Conservation (phyloP, 2,329 filamentous ascomycete genomes). For the Teratosphaeria pseudoeucalypti region DNA sequence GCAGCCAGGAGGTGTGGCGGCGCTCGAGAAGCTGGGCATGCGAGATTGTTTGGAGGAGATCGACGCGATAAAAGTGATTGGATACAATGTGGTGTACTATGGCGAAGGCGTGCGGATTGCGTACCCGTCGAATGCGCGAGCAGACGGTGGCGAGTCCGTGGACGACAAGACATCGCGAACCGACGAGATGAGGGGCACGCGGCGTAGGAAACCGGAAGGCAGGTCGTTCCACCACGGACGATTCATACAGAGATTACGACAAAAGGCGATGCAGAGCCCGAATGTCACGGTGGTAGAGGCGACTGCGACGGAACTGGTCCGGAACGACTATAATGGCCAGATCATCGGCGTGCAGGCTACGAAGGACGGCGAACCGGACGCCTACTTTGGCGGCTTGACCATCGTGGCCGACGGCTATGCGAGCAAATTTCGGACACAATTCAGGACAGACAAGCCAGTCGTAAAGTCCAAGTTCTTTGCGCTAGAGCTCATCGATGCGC, state of each 20-base stretch:
- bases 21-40: conserved; percentile 70
- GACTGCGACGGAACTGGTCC: conserved; percentile 67
- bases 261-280: conserved; percentile 59
- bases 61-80: conserved; percentile 70
- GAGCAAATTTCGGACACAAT: conserved; percentile 79
- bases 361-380: conserved; percentile 52
- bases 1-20: conserved; percentile 79
- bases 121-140: conserved; percentile 56
- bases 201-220: conserved; percentile 53
- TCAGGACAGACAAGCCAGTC: conserved; percentile 55
- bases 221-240: conserved; percentile 86
- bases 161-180: conserved; percentile 20
- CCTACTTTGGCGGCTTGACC: conserved; percentile 79
- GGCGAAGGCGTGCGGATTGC: conserved; percentile 62
- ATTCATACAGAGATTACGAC: conserved; percentile 74
- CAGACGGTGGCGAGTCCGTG: conserved; percentile 24
- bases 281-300: conserved; percentile 91
- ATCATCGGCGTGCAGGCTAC: conserved; percentile 73
- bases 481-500: conserved; percentile 80
- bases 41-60: conserved; percentile 76
- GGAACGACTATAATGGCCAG: conserved; percentile 55
- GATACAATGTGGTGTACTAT: conserved; percentile 82
- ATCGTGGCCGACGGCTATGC: conserved; percentile 87
- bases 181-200: conserved; percentile 22
- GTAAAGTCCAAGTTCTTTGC: conserved; percentile 86